Evolutionary conservation across 106 monocot species (phyloP).

Genomic region (Allium sativum): DNA sequence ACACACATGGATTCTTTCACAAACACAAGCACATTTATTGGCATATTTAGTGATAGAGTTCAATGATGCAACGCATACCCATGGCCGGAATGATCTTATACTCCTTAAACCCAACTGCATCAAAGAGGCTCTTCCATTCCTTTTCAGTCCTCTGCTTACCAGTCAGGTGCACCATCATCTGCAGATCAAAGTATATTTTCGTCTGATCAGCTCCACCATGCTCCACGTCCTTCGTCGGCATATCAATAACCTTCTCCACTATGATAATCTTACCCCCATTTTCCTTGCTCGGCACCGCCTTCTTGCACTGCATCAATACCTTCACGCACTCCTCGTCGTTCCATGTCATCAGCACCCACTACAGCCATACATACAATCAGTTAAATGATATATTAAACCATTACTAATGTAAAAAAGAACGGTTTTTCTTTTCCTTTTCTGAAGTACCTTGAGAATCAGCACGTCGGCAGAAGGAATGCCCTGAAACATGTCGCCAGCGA

Average conservation of each 20-base stretch:
- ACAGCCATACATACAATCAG: background rate
- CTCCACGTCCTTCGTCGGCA: too few relatives aligned
- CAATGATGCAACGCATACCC: too few relatives aligned
- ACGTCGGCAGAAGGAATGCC: slow-evolving; percentile 17
- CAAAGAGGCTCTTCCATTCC: background rate
- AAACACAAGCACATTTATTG: too few relatives aligned
- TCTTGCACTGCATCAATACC: background rate
- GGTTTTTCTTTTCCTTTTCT: background rate
- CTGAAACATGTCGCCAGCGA: slow-evolving; percentile 29
- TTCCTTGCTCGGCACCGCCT: background rate
- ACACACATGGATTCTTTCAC: too few relatives aligned
- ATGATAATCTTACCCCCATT: slow-evolving; percentile 5
- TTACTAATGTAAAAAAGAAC: background rate
- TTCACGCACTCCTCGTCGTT: background rate
- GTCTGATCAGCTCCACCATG: too few relatives aligned
- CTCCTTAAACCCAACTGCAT: too few relatives aligned
- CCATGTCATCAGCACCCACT: background rate
- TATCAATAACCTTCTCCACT: too few relatives aligned
- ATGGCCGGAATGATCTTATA: too few relatives aligned
- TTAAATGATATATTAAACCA: background rate
- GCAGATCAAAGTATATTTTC: too few relatives aligned
- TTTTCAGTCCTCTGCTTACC: too few relatives aligned
- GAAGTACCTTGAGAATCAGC: slow-evolving; percentile 22
- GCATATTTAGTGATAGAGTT: too few relatives aligned
- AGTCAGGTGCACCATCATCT: too few relatives aligned